Evolutionary conservation across 257 asterid genomes (phyloP), one percentile per base, ranked within the genome.

Genomic region (Striga asiatica): DNA sequence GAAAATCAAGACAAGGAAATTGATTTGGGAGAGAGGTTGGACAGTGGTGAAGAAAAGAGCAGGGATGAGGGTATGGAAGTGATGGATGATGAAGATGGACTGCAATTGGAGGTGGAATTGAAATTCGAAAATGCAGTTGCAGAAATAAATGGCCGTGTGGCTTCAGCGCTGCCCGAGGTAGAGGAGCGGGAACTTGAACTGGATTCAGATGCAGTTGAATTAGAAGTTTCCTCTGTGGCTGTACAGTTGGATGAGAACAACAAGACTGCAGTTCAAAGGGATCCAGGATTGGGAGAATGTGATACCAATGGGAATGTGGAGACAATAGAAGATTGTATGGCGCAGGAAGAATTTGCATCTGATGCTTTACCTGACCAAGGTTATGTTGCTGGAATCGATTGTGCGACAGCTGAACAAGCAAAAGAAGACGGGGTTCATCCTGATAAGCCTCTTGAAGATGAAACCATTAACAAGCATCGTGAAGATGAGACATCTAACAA

Each of bases 81-180:
- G 64, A 65, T 51, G 48, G 71, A 70, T 46, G 81, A 73, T 45
- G 75, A 56, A 53, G 79, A 72, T 47, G 77, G 59, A 34, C 55
- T 65, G 43, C 37, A 48, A 9, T 27, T 46, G 59, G 74, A 66
- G 66, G 34, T 8, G 57, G 63, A 55, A 48, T 49, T 19, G 49
- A 78, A 49, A 20, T 24, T 11, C 8, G 64, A 46, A 60, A 46
- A 24, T 58, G 75, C 54, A 50, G 56, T 37, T 56, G 84, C 54
- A 50, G 66, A 50, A 41, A 68, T 79, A 56, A 81, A 73, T 65
- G 72, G 37, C 31, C 50, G 47, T 66, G 70, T 14, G 42, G 60
- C 67, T 17, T 55, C 78, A 18, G 56, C 29, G 31, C 17, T 55
- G 55, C 71, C 60, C 31, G 71, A 74, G 60, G 58, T 21, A 45